Evolutionary conservation across 257 asterid genomes (phyloP).

Genomic region (Salvia hispanica): DNA sequence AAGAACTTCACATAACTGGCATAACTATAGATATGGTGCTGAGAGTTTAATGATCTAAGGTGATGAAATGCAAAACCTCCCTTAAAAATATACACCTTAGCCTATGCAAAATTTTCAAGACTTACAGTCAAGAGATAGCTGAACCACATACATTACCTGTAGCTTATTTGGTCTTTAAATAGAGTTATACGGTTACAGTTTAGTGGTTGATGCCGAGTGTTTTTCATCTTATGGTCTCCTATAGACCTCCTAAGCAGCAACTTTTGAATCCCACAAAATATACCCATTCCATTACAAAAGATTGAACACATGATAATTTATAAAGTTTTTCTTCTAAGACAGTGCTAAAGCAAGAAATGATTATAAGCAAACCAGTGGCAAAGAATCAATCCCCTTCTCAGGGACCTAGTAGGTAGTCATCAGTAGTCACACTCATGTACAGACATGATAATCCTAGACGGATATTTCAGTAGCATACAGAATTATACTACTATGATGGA

Average conservation of each 20-base stretch:
- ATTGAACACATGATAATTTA: background rate
- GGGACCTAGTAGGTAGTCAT: too few relatives aligned
- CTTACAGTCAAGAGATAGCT: background rate
- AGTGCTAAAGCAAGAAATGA: background rate
- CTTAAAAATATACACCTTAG: conserved; percentile 1
- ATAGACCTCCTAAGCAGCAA: too few relatives aligned
- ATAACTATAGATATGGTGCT: conserved; percentile 6
- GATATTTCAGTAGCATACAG: conserved; percentile 19
- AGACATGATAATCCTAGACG: conserved; percentile 7
- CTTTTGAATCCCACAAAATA: too few relatives aligned
- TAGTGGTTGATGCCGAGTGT: background rate
- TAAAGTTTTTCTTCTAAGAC: background rate
- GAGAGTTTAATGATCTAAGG: conserved; percentile 16
- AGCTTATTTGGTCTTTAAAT: conserved; percentile 10
- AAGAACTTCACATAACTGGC: too few relatives aligned
- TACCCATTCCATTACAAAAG: too few relatives aligned
- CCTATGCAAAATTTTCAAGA: background rate
- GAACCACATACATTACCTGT: conserved; percentile 14
- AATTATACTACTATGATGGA: conserved; percentile 14
- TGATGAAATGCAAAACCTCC: background rate
- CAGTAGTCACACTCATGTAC: conserved; percentile 3
- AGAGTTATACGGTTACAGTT: background rate
- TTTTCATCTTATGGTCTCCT: conserved; percentile 8
- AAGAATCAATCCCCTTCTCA: background rate
- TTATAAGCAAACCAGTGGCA: conserved; percentile 13